A percentile compares a stretch with the other conserved stretches of the same genome.
These are phyloP conservation scores for Neurospora cerealis DNA, from an alignment of 495 filamentous ascomycete genomes.

Conservation along the genomic window DNA sequence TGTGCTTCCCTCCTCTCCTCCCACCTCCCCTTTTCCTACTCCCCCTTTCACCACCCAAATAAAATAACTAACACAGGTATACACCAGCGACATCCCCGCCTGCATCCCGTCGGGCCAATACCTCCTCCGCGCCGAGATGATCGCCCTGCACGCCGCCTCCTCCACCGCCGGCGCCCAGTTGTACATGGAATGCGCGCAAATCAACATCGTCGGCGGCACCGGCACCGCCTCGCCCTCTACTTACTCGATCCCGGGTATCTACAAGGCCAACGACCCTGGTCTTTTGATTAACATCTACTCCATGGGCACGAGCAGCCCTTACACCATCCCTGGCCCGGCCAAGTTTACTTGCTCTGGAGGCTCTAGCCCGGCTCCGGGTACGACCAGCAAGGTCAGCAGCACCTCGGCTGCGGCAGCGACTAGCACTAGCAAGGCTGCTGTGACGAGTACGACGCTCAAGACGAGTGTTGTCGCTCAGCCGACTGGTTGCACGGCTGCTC, in stretches of 20 bases:
- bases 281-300: conserved; percentile 31
- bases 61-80: too few species aligned
- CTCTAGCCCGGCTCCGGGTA: conserved; percentile 11
- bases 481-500: conserved; percentile 18
- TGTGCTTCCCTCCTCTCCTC: not conserved
- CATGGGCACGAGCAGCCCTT: conserved; percentile 18
- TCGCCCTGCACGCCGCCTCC: conserved; percentile 38
- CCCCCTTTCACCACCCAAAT: not conserved
- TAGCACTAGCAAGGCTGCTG: conserved; percentile 11
- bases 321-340: conserved; percentile 25
- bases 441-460: conserved; percentile 19
- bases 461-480: conserved; percentile 4
- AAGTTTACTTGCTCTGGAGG: conserved; percentile 20
- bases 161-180: conserved; percentile 35
- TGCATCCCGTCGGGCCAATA: conserved; percentile 37
- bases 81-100: conserved; percentile 22
- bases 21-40: not conserved
- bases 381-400: conserved; percentile 12
- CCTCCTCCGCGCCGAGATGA: conserved; percentile 29
- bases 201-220: conserved; percentile 35
- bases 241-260: conserved; percentile 36
- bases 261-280: conserved; percentile 30
- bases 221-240: conserved; percentile 25
- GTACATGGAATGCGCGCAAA: conserved; percentile 43
- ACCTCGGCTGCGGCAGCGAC: conserved; percentile 15